A percentile compares a stretch with the other conserved stretches of the same genome.
Conservation (phyloP, 1,284 basidiomycete genomes). For the Heterobasidion irregulare region DNA sequence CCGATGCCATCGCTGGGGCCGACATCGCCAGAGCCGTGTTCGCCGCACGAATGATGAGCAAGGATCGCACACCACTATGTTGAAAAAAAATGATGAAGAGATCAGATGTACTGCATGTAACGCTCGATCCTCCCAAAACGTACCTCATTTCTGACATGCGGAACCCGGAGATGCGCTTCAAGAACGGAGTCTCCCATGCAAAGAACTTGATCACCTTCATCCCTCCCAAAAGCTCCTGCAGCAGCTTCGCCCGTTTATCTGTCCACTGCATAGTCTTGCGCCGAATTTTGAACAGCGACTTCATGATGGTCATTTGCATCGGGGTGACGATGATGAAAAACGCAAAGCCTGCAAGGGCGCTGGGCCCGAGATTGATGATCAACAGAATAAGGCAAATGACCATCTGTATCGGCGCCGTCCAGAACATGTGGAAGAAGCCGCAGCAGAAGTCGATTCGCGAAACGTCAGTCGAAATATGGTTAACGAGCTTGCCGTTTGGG, state of each 20-base stretch:
- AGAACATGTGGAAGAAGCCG: conserved; percentile 77
- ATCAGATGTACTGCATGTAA: not conserved
- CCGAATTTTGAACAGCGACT: conserved; percentile 63
- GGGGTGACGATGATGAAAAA: conserved; percentile 68
- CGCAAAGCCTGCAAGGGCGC: conserved; percentile 77
- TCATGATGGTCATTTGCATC: conserved; percentile 69
- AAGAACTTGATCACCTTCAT: conserved; percentile 91
- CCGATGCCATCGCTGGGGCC: conserved; percentile 75
- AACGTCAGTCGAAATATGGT: conserved; percentile 91
- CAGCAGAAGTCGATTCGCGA: conserved; percentile 87
- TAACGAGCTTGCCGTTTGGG: conserved; percentile 82
- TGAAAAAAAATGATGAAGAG: not conserved
- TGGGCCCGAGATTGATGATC: conserved; percentile 66
- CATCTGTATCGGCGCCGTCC: conserved; percentile 72
- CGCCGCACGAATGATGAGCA: conserved; percentile 68
- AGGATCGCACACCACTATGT: conserved; percentile 58
- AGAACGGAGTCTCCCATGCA: conserved; percentile 73
- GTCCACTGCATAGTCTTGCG: conserved; percentile 86
- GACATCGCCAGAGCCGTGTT: conserved; percentile 64
- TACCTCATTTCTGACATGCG: conserved; percentile 68
- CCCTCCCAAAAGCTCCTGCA: conserved; percentile 79
- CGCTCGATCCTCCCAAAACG: conserved; percentile 12
- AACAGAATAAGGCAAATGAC: conserved; percentile 64
- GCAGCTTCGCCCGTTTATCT: conserved; percentile 76
- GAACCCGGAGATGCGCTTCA: conserved; percentile 62